phyloP scores from a whole-genome alignment of 2,329 filamentous ascomycete species.

The Ophiostoma tasmaniense region DNA sequence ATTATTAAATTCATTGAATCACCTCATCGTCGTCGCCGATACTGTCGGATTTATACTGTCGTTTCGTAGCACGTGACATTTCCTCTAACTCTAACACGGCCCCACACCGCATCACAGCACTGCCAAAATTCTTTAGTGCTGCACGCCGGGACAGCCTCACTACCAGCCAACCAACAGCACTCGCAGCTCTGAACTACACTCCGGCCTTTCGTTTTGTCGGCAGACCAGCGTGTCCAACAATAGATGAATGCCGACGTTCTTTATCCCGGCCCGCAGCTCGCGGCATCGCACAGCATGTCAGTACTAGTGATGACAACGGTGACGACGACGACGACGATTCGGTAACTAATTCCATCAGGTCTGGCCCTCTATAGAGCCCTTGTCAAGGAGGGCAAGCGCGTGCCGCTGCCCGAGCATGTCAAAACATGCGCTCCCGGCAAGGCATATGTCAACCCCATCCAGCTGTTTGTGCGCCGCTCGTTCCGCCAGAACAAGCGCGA shows the following conservation, averaged over 20 bases:
- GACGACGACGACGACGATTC: neutral
- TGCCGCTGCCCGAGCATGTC: conserved; percentile 45
- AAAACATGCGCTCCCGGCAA: conserved; percentile 23
- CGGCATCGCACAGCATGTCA: conserved; percentile 46
- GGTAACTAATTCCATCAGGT: conserved; percentile 33
- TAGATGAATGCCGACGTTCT: conserved; percentile 32
- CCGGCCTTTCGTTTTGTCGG: neutral
- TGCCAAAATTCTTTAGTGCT: neutral
- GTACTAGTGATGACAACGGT: neutral
- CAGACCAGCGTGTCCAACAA: neutral
- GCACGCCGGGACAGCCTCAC: neutral
- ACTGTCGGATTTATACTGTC: neutral
- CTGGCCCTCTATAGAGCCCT: conserved; percentile 67
- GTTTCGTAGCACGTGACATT: neutral
- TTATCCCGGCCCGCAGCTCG: conserved; percentile 41
- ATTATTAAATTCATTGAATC: neutral
- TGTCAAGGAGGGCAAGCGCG: conserved; percentile 45
- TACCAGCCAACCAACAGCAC: neutral
- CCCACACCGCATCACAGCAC: neutral
- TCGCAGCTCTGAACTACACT: neutral
- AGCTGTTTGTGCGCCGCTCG: conserved; percentile 49
- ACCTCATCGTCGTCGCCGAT: neutral
- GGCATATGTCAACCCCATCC: conserved; percentile 37
- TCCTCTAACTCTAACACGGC: neutral
- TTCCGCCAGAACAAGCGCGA: conserved; percentile 54